These are phyloP conservation scores for Lepiota venenata DNA, from an alignment of 768 basidiomycete species.

Conservation along the genomic window DNA sequence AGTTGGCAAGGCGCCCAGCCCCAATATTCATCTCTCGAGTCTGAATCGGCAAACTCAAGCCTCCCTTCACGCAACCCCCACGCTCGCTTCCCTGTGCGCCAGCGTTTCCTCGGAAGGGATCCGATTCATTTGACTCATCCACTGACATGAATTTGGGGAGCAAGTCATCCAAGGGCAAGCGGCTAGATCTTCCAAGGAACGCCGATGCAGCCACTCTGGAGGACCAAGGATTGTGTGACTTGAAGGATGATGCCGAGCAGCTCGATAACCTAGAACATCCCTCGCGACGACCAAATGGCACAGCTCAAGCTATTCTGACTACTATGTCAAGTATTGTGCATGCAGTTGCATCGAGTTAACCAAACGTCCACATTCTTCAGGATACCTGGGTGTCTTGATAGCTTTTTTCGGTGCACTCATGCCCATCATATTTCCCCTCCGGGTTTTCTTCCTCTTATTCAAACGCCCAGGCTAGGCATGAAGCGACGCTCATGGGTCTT, in stretches of 20 bases:
- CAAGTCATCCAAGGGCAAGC: conserved; percentile 19
- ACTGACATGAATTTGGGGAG: not conserved
- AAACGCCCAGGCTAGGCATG: too few species aligned
- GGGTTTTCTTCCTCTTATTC: too few species aligned
- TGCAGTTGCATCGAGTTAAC: too few species aligned
- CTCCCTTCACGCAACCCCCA: conserved; percentile 65
- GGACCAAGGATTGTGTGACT: not conserved
- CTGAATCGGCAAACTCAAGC: conserved; percentile 63
- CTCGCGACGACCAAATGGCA: not conserved
- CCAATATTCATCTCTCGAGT: conserved; percentile 54
- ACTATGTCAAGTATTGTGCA: not conserved
- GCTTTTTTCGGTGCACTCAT: too few species aligned
- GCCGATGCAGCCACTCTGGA: not conserved
- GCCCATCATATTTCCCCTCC: too few species aligned
- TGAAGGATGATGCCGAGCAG: not conserved
- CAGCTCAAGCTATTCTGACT: not conserved
- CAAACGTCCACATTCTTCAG: too few species aligned
- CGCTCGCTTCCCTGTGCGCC: conserved; percentile 29
- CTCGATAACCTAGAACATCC: not conserved
- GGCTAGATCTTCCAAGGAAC: conserved; percentile 9
- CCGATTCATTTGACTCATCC: not conserved
- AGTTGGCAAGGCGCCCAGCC: conserved; percentile 58
- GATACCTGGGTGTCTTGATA: not conserved
- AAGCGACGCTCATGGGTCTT: not conserved
- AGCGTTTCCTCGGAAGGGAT: not conserved